These are phyloP conservation scores for Alternaria sp. DNA, from an alignment of 2,329 filamentous ascomycete species.

Conservation along the genomic window DNA sequence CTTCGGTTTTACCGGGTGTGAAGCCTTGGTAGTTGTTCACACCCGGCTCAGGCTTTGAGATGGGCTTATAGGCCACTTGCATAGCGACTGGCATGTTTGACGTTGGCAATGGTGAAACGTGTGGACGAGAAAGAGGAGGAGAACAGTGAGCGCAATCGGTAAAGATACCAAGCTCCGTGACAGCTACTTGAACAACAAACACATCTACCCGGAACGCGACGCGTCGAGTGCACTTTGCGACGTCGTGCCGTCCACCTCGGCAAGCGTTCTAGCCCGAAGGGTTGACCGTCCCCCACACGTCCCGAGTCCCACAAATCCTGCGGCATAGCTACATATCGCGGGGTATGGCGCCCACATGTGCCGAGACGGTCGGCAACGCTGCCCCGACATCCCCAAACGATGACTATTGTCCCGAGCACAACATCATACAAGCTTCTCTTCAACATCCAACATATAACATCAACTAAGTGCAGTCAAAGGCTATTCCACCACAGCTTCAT, in stretches of 20 bases:
- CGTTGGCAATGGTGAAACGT: neutral
- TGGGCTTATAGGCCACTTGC: slow-evolving; percentile 39
- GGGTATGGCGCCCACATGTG: slow-evolving; percentile 1
- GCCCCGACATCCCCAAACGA: neutral
- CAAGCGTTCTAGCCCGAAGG: neutral
- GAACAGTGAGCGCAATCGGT: neutral
- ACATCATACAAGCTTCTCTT: neutral
- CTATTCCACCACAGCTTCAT: neutral
- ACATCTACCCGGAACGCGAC: neutral
- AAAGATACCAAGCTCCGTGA: neutral
- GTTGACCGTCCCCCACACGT: neutral
- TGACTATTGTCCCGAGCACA: neutral
- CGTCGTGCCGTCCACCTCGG: neutral
- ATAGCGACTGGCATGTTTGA: slow-evolving; percentile 38
- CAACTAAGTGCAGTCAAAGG: neutral
- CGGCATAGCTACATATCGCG: neutral
- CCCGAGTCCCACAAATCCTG: neutral
- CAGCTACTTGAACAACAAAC: neutral
- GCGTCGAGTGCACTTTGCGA: neutral
- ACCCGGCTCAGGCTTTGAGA: slow-evolving; percentile 45
- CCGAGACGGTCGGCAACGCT: neutral
- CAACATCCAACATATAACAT: neutral
- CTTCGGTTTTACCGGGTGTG: slow-evolving; percentile 48
- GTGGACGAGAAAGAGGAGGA: neutral
- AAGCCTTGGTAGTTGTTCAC: slow-evolving; percentile 53